These are phyloP conservation scores for Dendrobium chrysotoxum DNA, from an alignment of 106 monocot species.

Conservation along the genomic window DNA sequence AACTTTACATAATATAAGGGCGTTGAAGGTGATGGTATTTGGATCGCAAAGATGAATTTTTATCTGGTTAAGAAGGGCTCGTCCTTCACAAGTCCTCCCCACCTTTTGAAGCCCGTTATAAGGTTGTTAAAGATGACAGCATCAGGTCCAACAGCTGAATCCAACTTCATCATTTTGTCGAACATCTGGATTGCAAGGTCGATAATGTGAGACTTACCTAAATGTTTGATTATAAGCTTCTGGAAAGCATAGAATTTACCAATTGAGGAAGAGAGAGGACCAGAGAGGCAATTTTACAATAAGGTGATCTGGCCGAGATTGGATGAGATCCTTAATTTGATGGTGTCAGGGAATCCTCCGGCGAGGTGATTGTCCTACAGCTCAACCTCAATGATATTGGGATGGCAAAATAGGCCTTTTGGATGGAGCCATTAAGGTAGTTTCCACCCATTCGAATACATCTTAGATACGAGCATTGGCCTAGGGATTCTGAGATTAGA, in stretches of 20 bases:
- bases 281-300: slow-evolving; percentile 63
- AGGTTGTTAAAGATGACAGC: too few relatives aligned
- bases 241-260: slow-evolving; percentile 54
- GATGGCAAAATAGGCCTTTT: slow-evolving; percentile 32
- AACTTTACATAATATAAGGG: too few relatives aligned
- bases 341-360: slow-evolving; percentile 53
- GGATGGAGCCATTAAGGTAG: slow-evolving; percentile 72
- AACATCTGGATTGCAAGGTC: too few relatives aligned
- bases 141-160: too few relatives aligned
- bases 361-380: slow-evolving; percentile 71
- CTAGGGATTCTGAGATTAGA: slow-evolving; percentile 55
- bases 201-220: too few relatives aligned
- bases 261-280: slow-evolving; percentile 50
- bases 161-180: too few relatives aligned
- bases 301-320: slow-evolving; percentile 67
- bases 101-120: too few relatives aligned
- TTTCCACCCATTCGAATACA: slow-evolving; percentile 77
- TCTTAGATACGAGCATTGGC: slow-evolving; percentile 44
- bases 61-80: too few relatives aligned
- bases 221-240: slow-evolving; percentile 66
- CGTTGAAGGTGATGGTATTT: too few relatives aligned
- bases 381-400: slow-evolving; percentile 61
- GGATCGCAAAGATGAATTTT: too few relatives aligned
- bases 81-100: too few relatives aligned
- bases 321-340: slow-evolving; percentile 13